Evolutionary conservation across 2,329 filamentous ascomycete genomes (phyloP), one percentile per base, ranked within the genome.

Genomic region (Bipolaris sorokiniana): DNA sequence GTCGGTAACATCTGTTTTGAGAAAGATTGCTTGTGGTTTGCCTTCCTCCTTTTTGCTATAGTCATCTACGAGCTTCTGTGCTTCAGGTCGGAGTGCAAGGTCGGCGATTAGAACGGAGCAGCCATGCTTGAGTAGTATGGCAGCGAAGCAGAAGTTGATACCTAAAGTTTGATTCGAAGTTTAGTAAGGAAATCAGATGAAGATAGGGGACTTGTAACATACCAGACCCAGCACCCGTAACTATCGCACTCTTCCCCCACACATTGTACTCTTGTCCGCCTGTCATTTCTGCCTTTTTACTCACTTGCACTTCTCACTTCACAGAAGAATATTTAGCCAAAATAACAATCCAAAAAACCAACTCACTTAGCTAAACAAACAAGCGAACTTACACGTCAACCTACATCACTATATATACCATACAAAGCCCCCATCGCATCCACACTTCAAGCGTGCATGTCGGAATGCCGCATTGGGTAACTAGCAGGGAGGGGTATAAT

Each of bases 41-140:
- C 44, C 47, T 5, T 22, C 31, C 41, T 31, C 57, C 58, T 44
- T 60, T 59, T 11, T 61, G 28, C 28, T 23, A 56, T 68, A 65
- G n/a, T 75, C 48, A 18, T 77, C 64, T 7, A 81, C 48, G 2
- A 82, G 65, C n/a, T 71, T 61, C 53, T 79, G 69, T 2, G 81
- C 81, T 69, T 83, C 81, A 0, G 79, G 79, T 1, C 80, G 77
- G 0, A 83, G 74, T 16, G 74, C 60, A 3, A 83, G 69, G 58
- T 83, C 81, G 16, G 80, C 81, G 46, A 83, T 71, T 38, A 83
- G 68, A 42, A 83, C 80, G 54, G 78, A 81, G 73, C 80, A 83
- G 57, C 77, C 76, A 10, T 68, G 66, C 0, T 73, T 69, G 18
- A 83, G 77, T 13, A 83, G 77, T 1, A 81, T 68, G 16, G 72